Percentiles rank a stretch among this genome's conserved stretches.
These are phyloP conservation scores for Paramyrothecium roridum DNA, from an alignment of 2,329 filamentous ascomycete species.

Conservation along the genomic window DNA sequence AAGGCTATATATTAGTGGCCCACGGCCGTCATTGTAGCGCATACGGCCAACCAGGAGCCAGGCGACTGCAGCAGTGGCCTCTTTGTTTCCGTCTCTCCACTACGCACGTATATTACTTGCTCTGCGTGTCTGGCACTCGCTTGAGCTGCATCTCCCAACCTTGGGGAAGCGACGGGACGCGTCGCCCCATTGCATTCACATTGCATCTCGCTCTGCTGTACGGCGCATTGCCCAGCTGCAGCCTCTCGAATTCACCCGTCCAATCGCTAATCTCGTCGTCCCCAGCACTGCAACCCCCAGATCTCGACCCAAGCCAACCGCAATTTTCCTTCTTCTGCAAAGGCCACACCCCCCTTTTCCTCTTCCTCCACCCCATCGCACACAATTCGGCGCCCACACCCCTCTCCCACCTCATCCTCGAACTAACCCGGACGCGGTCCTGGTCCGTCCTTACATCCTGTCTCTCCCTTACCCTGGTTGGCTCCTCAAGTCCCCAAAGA, in stretches of 20 bases:
- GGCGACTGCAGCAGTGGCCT: no score
- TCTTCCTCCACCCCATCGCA: not conserved
- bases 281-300: constrained; percentile 6
- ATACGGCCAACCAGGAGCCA: no score
- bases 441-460: not conserved
- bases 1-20: no score
- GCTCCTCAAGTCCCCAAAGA: not conserved
- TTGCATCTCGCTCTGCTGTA: not conserved
- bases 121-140: no score
- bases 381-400: not conserved
- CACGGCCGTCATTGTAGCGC: no score
- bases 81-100: no score
- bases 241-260: constrained; percentile 3
- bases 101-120: no score
- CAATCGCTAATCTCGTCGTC: constrained; percentile 6
- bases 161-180: not conserved
- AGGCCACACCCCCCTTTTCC: not conserved
- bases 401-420: not conserved
- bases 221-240: constrained; percentile 1
- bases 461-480: not conserved
- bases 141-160: not conserved
- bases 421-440: not conserved
- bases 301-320: not conserved
- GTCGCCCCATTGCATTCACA: not conserved
- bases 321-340: not conserved